Evolutionary conservation across 2,329 filamentous ascomycete genomes (phyloP).

Genomic region (Acrodontium crateriforme): DNA sequence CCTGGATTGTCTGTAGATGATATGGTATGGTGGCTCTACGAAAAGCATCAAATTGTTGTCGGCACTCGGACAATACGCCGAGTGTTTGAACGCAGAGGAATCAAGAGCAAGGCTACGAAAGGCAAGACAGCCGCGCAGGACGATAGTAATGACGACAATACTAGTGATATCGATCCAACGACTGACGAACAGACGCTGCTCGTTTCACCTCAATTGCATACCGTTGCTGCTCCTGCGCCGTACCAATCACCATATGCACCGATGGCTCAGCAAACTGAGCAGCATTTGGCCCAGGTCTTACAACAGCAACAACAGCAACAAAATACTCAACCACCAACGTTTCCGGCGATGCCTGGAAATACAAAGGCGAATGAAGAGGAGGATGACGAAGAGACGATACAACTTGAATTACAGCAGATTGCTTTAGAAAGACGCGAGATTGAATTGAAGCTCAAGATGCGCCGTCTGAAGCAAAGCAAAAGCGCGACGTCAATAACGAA

Average conservation of each 20-base stretch:
- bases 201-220: constrained; percentile 2
- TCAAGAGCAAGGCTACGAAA: constrained; percentile 15
- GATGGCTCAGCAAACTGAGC: constrained; percentile 15
- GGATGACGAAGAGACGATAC: constrained; percentile 23
- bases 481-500: constrained; percentile 8
- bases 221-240: constrained; percentile 3
- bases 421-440: constrained; percentile 23
- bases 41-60: constrained; percentile 23
- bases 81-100: constrained; percentile 24
- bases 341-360: constrained; percentile 7
- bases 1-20: constrained; percentile 24
- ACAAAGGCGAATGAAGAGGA: constrained; percentile 16
- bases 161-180: constrained; percentile 4
- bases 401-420: constrained; percentile 23
- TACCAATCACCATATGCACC: constrained; percentile 24
- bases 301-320: constrained; percentile 13
- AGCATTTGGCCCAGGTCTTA: constrained; percentile 18
- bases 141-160: constrained; percentile 1
- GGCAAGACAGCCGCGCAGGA: constrained; percentile 4
- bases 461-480: constrained; percentile 18
- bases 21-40: constrained; percentile 27
- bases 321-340: constrained; percentile 5
- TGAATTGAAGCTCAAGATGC: constrained; percentile 24
- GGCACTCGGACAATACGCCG: constrained; percentile 23
- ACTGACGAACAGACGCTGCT: constrained; percentile 13